A percentile compares a stretch with the other conserved stretches of the same genome.
Evolutionary conservation across 2,329 filamentous ascomycete genomes (phyloP).

Genomic region (Cordyceps farinosa): DNA sequence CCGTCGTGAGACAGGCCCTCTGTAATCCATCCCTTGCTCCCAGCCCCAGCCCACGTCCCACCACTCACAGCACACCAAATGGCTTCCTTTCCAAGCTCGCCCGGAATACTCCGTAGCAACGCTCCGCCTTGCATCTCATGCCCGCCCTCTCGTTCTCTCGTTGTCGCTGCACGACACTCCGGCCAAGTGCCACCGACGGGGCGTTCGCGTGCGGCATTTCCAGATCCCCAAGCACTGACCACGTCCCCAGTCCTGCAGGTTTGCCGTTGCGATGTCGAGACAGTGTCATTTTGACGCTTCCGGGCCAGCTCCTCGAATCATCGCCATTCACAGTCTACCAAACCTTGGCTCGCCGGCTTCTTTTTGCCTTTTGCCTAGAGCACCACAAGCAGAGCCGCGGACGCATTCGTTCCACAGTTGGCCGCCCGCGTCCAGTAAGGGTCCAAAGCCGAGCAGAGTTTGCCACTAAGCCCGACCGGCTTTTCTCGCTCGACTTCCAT

Average conservation of each 20-base stretch:
- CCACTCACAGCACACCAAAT: not conserved
- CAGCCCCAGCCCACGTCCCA: not conserved
- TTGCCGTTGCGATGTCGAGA: not conserved
- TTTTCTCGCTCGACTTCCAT: not conserved
- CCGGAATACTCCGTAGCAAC: slow-evolving; percentile 3
- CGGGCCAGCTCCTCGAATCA: too few species aligned
- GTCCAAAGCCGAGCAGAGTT: not conserved
- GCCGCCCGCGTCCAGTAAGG: not conserved
- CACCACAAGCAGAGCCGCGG: not conserved
- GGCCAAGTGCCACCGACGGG: not conserved
- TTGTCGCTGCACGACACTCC: not conserved
- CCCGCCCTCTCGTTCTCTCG: not conserved
- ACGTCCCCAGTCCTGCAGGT: not conserved
- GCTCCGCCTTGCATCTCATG: not conserved
- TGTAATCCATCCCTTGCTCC: not conserved
- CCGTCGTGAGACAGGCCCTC: too few species aligned
- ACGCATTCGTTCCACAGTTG: not conserved
- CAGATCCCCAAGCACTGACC: slow-evolving; percentile 4
- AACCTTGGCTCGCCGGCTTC: too few species aligned
- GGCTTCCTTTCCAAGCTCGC: not conserved
- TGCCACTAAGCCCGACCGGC: not conserved
- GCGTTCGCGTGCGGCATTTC: slow-evolving; percentile 1
- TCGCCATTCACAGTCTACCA: too few species aligned
- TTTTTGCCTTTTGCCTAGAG: not conserved
- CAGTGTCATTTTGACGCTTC: too few species aligned